phyloP scores from a whole-genome alignment of 768 basidiomycete genomes.

The Xerocomellus amylosporus region DNA sequence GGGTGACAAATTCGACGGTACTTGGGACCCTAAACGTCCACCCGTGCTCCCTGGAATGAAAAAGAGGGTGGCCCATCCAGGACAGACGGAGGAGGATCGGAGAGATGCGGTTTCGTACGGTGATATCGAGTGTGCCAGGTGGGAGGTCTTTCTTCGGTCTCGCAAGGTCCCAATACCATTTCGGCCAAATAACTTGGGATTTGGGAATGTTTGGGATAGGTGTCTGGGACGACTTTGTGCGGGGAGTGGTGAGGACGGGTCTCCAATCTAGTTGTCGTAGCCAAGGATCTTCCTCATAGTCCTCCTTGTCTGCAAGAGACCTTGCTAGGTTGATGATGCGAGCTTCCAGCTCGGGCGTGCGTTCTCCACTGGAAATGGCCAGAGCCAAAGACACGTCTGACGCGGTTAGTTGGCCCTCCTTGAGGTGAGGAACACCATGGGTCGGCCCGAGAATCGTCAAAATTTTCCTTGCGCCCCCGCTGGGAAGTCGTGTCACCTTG shows the following conservation, averaged over 20 bases:
- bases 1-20: conserved; percentile 42
- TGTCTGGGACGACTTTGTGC: not conserved
- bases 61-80: conserved; percentile 85
- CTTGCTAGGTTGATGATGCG: conserved; percentile 44
- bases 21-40: conserved; percentile 84
- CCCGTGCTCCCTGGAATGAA: conserved; percentile 81
- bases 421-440: conserved; percentile 47
- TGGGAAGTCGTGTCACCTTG: conserved; percentile 40
- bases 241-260: conserved; percentile 17
- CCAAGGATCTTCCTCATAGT: conserved; percentile 48
- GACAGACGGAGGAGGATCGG: conserved; percentile 83
- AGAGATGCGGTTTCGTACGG: conserved; percentile 76
- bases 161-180: conserved; percentile 94
- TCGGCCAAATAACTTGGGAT: conserved; percentile 74
- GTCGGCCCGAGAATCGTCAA: conserved; percentile 43
- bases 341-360: conserved; percentile 31
- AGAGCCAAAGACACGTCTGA: conserved; percentile 43
- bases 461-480: conserved; percentile 42
- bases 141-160: conserved; percentile 64
- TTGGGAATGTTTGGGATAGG: conserved; percentile 26
- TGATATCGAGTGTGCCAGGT: conserved; percentile 79
- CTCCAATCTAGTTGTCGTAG: conserved; percentile 70
- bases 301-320: conserved; percentile 25
- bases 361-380: conserved; percentile 45
- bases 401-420: conserved; percentile 41